Evolutionary conservation across 2,329 filamentous ascomycete genomes (phyloP), one percentile per base, ranked within the genome.

Genomic region (Pseudocercospora cruenta): DNA sequence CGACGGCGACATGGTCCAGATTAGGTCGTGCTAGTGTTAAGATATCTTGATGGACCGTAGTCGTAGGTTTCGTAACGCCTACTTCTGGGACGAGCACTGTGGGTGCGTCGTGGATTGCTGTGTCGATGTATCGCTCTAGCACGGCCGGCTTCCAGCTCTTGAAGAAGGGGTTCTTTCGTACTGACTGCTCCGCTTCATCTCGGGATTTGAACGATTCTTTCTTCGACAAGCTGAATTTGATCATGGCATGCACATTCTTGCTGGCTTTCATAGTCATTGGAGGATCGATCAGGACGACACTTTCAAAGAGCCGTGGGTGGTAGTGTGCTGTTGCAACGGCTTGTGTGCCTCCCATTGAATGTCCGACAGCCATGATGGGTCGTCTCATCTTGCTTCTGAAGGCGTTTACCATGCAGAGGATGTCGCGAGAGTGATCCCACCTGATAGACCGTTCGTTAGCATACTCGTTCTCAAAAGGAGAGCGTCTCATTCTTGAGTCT

Each of bases 331-430:
- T 33, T 9, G 39, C 53, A 10, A 63, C 45, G 12, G 51, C 26
- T 65, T 90, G 86, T 74, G 86, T 87, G 68, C 85, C 92, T 71
- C 94, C 94, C 82, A 96, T 93, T 71, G 91, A 95, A 80, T 97
- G 94, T 19, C 92, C 94, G 31, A 97, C 79, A 63, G 91, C 93
- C 68, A 96, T 79, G 26, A 97, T 83, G 1, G 94, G 94, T 0
- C 90, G 89, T 5, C 90, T 90, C 85, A 94, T 92, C 68, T 90
- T 82, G 8, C 84, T 81, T 45, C 92, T 90, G 80, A 96, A 94
- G 55, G 86, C 83, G 78, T 96, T 96, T 80, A 94, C 86, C 78
- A 96, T 85, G 74, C 93, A 88, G 14, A 94, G 84, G 5, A 96
- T 86, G 77, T 97, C 94, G 51, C 93, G 88, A 58, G 91, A 81